Evolutionary conservation across 2,329 filamentous ascomycete genomes (phyloP).

Genomic region (Botryotinia convoluta): DNA sequence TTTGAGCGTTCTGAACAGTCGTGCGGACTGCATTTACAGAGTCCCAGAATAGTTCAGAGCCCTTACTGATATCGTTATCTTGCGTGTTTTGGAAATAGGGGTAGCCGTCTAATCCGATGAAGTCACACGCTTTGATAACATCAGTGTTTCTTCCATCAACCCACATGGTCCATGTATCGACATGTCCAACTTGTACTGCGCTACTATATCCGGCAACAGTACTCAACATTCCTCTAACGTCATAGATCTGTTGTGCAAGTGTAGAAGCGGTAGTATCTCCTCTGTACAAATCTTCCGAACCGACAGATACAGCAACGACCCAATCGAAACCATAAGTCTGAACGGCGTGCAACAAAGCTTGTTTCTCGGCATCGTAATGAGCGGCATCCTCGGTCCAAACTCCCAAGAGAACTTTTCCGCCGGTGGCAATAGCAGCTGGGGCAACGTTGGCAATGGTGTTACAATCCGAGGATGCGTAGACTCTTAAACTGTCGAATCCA

Average conservation of each 20-base stretch:
- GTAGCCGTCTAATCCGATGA: constrained; percentile 63
- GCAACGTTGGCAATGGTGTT: constrained; percentile 48
- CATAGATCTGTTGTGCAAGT: constrained; percentile 42
- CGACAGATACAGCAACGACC: constrained; percentile 59
- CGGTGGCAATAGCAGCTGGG: constrained; percentile 58
- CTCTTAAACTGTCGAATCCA: constrained; percentile 53
- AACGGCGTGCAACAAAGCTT: constrained; percentile 56
- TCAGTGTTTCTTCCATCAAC: constrained; percentile 56
- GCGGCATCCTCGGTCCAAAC: constrained; percentile 58
- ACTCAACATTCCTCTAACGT: constrained; percentile 52
- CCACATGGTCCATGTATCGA: constrained; percentile 67
- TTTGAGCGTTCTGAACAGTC: constrained; percentile 44
- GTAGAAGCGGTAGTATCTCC: constrained; percentile 39
- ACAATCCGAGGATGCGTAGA: constrained; percentile 59
- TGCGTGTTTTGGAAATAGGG: constrained; percentile 62
- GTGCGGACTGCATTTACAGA: constrained; percentile 36
- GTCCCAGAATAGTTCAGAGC: constrained; percentile 52
- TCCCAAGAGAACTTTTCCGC: constrained; percentile 61
- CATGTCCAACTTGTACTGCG: constrained; percentile 58
- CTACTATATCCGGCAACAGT: constrained; percentile 48
- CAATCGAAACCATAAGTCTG: constrained; percentile 55
- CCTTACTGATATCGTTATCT: constrained; percentile 55
- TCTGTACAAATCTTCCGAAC: constrained; percentile 67
- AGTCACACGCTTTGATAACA: constrained; percentile 63
- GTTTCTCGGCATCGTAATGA: constrained; percentile 59